Conservation (phyloP, 1,284 basidiomycete species). For the Irpex rosettiformis region DNA sequence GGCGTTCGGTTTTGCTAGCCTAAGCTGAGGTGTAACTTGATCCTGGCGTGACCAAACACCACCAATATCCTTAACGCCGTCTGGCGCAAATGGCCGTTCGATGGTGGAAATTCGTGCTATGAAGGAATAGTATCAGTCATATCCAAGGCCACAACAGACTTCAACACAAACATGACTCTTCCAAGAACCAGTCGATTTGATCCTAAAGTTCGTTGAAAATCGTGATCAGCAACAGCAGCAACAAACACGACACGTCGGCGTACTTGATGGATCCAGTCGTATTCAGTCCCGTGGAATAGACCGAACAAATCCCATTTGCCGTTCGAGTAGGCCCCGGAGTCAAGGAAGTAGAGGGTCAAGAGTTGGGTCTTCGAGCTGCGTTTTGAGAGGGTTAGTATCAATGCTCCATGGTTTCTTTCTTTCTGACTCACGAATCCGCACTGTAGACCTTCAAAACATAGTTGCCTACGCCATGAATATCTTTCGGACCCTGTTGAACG, state of each 20-base stretch:
- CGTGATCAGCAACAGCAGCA: neutral
- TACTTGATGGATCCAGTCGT: constrained; percentile 78
- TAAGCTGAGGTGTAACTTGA: constrained; percentile 51
- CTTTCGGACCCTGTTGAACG: constrained; percentile 73
- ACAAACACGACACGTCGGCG: neutral
- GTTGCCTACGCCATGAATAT: constrained; percentile 84
- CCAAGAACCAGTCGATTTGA: constrained; percentile 87
- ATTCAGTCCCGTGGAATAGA: constrained; percentile 60
- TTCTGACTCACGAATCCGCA: constrained; percentile 61
- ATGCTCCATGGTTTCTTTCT: constrained; percentile 11
- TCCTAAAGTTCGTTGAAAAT: constrained; percentile 32
- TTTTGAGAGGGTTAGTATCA: constrained; percentile 9
- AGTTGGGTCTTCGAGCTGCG: constrained; percentile 80
- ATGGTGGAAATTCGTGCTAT: constrained; percentile 62
- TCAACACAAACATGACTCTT: constrained; percentile 56
- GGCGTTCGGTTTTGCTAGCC: constrained; percentile 86
- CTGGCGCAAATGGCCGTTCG: constrained; percentile 77
- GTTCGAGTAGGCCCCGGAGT: constrained; percentile 78
- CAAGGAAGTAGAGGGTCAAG: constrained; percentile 90
- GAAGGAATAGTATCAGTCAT: constrained; percentile 11
- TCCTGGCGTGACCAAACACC: constrained; percentile 57
- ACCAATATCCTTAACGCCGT: constrained; percentile 66
- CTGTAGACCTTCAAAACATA: constrained; percentile 77
- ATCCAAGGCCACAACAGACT: neutral
- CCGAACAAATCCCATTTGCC: constrained; percentile 58